Base-by-base conservation (phyloP, 768 basidiomycete species). In the Flagelloscypha sp. region DNA sequence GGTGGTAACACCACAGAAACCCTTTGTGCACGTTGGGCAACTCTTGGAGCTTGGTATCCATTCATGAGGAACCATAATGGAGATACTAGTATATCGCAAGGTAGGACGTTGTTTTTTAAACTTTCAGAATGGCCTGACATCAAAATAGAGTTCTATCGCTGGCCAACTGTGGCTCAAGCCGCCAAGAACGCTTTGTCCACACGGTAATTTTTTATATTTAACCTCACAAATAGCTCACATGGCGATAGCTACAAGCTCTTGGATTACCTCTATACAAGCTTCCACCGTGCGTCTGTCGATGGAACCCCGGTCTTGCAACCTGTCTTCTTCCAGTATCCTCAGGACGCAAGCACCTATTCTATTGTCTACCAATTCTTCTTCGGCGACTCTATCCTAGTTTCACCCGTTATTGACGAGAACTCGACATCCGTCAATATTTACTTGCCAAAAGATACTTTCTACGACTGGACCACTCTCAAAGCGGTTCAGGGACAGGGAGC, bases 11-110 rank as follows among this genome's bases (percentile, higher is more conserved):
- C 78, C 1, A 79, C 81, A 2, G 80, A 80, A 49, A 71, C 66
- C 7, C 59, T 86, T 1, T 84, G 81, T 43, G 75, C 79, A 24
- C 62, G 85, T 24, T 86, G 85, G 84, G 82, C 79, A 10, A 79
- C 68, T 62, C 62, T 86, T 2, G 79, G 80, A 1, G 83, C 79
- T 0, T 86, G 85, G 56, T 76, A 77, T 52, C 82, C 84, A 0
- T 86, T 86, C 64, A 83, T 77, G 75, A 64, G 84, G 7, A 82
- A 86, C 31, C 16, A 11, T 27, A 3, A 12, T 29, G 19, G 12
- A 6, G 24, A 8, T 7, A 15, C 13, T 9, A 30, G 23, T 13
- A 30, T 18, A 35, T 27, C 4, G 23, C 23, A 11, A 12, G 3
- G n/a, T n/a, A n/a, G n/a, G n/a, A n/a, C n/a, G n/a, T 34, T 10